Evolutionary conservation across 805 yeast genomes (phyloP), one percentile per base, ranked within the genome.

Genomic region (Candida multigemmis): DNA sequence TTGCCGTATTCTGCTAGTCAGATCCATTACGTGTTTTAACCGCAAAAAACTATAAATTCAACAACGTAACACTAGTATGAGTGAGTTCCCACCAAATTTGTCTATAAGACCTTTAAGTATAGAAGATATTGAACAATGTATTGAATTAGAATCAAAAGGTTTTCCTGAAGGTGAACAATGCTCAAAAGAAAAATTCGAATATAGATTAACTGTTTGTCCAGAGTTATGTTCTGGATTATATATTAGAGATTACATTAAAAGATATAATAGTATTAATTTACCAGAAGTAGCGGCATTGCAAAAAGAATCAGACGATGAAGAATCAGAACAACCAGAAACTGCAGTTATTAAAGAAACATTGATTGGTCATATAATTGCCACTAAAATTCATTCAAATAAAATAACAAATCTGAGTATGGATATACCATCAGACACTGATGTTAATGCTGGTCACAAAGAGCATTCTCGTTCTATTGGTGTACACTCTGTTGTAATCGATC

Each of bases 191-290:
- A 76, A 70, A 37, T 52, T 62, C 29, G 58, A 56, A 37, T 89
- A 83, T 59, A 68, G 96, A 41, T 63, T 89, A 36, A 66, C 67
- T 1, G 74, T 61, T 4, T 87, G 96, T 49, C 97, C 97, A 7
- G 98, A 89, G 50, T 68, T 89, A 31, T 75, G 91, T 38, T 74
- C 87, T 5, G 97, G 97, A 2, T 64, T 91, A 31, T 91, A 89
- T 45, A 64, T 85, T 27, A 66, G 95, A 46, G 73, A 73, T 30
- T 80, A 79, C 52, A 60, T 46, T 16, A 54, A 60, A 41, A 53
- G 53, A 35, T 65, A 59, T 43, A 54, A 56, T 27, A 59, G 65
- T 9, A 50, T 57, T 27, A 59, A 59, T 37, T 48, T 59, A 33
- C 67, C 67, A 3, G 56, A 51, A 16, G 57, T 53, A 5, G 66